Base-by-base conservation (phyloP, 139 green algal species). In the Zygnema circumcarinatum region DNA sequence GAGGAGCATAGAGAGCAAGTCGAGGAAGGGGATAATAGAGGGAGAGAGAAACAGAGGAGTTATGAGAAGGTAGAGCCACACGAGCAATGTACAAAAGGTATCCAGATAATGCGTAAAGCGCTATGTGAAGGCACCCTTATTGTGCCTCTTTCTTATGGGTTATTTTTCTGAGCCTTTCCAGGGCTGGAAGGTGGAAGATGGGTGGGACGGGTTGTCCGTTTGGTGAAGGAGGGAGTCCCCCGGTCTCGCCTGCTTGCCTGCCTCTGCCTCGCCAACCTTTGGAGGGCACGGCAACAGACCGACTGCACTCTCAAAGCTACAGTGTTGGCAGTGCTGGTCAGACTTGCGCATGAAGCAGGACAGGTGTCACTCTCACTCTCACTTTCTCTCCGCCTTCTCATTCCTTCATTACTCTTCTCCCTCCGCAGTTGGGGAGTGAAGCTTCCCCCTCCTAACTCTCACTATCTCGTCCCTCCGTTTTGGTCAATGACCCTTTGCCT, bases 211-310 rank as follows among this genome's bases (percentile, higher is more conserved):
- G 32, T 83, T 52, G 33, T 93, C 54, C 35, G 52, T 1, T 75
- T 92, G 42, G 87, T 93, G 20, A 93, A 93, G 88, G 62, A 91
- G 36, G 33, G 22, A 38, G 42, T 29, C 41, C 41, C 74, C 7
- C 32, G 82, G 38, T 76, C 72, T 0, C 89, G 90, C 11, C 84
- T 95, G 40, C 69, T 94, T 40, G 93, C 92, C 1, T 94, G 90
- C 35, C 72, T 80, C 1, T 93, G 87, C 83, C 85, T 96, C 22
- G 84, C 80, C 20, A 93, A 94, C 38, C 41, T 95, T n/a, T 79
- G 81, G 32, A 56, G 38, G 35, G 25, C 76, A n/a, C 7, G 7
- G 21, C 42, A 7, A 56, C 42, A 84, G 21, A 25, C 2, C 52
- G 41, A n/a, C 16, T 2, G 2, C 32, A 33, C 85, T 29, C 39